Evolutionary conservation across 306 rosid genomes (phyloP), one percentile per base, ranked within the genome.

Genomic region (Prinsepia uniflora): DNA sequence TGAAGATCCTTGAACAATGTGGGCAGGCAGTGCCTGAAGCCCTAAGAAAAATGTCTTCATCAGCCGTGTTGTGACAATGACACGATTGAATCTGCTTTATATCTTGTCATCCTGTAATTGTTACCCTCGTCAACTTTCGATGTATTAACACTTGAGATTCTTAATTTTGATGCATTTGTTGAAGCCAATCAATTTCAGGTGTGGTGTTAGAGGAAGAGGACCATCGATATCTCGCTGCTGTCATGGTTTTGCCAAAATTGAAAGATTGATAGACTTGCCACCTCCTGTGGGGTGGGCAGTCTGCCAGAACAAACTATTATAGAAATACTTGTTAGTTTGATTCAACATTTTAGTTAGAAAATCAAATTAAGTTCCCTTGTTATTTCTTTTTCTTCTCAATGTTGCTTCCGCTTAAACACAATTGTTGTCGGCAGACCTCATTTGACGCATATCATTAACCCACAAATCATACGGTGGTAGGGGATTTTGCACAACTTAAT

Each of bases 11-110:
- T 54, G 79, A 91, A 76, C 83, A 82, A 78, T 85, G 88, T 66
- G 80, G 81, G 65, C 97, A 88, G 86, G 75, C 80, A 14, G 88
- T 87, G 76, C 91, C 89, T 36, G 72, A 76, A 18, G 67, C 84
- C 72, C 72, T 88, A 47, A 47, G 77, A 71, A 70, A 81, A 83
- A 73, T 89, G 81, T 81, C 66, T 59, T 46, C 76, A 44, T 65
- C 79, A 62, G 52, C 58, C 68, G 67, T 67, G 78, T 56, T 55
- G 81, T 79, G 76, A 59, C 81, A 72, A 65, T 78, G 86, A 78
- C 68, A 78, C 68, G 7, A 34, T 64, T 68, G 74, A 66, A 73
- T 72, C 50, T 71, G 44, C 11, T 22, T 42, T 11, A 50, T 44
- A 41, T 68, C 18, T 41, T 61, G 7, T 20, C 46, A 43, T 20